Conservation (phyloP, 1,284 basidiomycete genomes). For the Boletus sp. region DNA sequence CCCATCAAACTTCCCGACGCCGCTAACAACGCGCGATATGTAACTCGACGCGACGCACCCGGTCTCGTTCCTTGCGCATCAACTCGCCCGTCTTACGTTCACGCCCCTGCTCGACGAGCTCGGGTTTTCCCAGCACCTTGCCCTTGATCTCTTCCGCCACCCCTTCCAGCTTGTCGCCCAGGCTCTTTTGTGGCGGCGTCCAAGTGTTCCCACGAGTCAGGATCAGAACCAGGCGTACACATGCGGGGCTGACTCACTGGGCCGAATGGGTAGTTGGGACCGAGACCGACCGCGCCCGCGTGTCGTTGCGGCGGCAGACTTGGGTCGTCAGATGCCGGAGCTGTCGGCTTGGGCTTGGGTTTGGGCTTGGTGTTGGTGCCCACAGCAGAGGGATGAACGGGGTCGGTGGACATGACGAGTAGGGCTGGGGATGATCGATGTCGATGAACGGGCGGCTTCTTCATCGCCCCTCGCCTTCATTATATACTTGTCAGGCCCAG, state of each 20-base stretch:
- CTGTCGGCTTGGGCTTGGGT: no score
- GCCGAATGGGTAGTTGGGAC: conserved; percentile 21
- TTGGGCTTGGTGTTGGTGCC: conserved; percentile 4
- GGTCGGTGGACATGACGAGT: conserved; percentile 11
- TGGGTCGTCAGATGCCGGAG: no score
- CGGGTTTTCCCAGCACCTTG: conserved; percentile 45
- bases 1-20: neutral
- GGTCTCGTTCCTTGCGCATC: conserved; percentile 41
- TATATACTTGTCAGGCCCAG: no score
- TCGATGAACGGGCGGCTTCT: no score
- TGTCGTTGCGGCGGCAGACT: conserved; percentile 21
- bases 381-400: conserved; percentile 8
- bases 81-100: conserved; percentile 47
- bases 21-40: neutral
- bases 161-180: conserved; percentile 46
- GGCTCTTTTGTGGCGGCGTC: conserved; percentile 28
- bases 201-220: neutral
- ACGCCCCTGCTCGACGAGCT: conserved; percentile 43
- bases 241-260: conserved; percentile 10
- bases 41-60: conserved; percentile 26
- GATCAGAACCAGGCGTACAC: neutral
- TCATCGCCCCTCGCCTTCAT: no score
- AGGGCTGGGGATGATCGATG: no score
- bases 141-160: conserved; percentile 51
- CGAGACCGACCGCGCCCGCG: conserved; percentile 18